These are phyloP conservation scores for Ophiocordyceps camponoti-rufipedis DNA, from an alignment of 2,329 filamentous ascomycete species.

Conservation along the genomic window DNA sequence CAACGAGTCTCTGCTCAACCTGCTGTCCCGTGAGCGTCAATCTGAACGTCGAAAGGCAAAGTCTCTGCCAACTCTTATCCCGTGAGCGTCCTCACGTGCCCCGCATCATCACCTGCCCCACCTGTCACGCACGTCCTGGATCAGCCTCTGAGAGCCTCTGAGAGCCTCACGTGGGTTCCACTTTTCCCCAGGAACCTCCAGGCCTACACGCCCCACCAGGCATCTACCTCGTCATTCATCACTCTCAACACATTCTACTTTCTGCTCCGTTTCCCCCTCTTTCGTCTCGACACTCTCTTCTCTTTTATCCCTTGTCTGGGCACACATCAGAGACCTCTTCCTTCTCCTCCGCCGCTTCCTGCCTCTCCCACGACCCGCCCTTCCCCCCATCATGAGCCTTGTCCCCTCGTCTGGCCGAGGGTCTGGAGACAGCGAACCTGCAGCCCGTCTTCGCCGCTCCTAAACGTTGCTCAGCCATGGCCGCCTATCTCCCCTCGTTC, in stretches of 20 bases:
- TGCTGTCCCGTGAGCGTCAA: no score
- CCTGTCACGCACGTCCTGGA: no score
- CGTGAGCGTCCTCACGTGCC: background rate
- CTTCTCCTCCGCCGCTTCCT: background rate
- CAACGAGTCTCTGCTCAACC: no score
- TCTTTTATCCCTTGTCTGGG: no score
- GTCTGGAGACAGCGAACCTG: conserved; percentile 15
- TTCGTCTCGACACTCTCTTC: background rate
- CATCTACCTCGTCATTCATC: background rate
- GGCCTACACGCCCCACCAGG: background rate
- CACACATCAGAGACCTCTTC: background rate
- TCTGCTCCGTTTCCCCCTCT: background rate
- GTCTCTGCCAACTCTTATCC: no score
- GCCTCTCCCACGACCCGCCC: background rate
- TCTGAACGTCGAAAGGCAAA: no score
- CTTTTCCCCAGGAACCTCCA: no score
- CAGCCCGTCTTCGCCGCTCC: conserved; percentile 2
- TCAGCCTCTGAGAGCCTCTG: no score
- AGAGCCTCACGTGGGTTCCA: no score
- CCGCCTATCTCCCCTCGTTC: conserved; percentile 50
- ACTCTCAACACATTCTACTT: background rate
- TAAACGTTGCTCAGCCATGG: conserved; percentile 30
- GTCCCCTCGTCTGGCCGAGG: conserved; percentile 16
- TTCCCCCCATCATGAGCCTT: conserved; percentile 1
- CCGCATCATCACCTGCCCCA: background rate